These are phyloP conservation scores for Penicillium sclerotigenum DNA, from an alignment of 2,329 filamentous ascomycete genomes.

Conservation along the genomic window DNA sequence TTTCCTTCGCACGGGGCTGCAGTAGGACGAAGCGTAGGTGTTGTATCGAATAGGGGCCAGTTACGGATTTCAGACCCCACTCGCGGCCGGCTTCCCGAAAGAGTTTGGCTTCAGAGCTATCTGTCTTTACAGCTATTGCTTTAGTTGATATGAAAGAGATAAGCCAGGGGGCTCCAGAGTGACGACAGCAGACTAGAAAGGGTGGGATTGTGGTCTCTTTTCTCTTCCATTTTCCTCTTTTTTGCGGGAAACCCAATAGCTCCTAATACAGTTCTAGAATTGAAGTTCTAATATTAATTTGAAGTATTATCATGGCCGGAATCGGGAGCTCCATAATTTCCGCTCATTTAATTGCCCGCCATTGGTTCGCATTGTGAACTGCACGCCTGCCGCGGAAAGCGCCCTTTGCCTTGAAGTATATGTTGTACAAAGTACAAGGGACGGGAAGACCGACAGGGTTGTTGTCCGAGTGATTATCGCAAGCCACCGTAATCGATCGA, in stretches of 20 bases:
- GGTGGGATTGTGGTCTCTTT: background rate
- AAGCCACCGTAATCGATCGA: background rate
- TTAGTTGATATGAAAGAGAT: background rate
- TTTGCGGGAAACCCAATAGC: background rate
- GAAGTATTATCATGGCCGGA: background rate
- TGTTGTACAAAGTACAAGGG: constrained; percentile 3
- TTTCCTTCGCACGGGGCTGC: constrained; percentile 23
- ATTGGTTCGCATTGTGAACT: constrained; percentile 6
- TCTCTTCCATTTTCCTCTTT: background rate
- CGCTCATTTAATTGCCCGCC: background rate
- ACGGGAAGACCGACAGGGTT: background rate
- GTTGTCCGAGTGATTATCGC: background rate
- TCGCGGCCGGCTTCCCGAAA: constrained; percentile 20
- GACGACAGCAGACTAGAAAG: background rate
- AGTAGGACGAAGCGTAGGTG: constrained; percentile 23
- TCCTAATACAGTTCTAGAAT: background rate
- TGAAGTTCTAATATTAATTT: background rate
- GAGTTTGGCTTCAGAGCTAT: constrained; percentile 14
- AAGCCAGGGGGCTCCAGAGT: constrained; percentile 5
- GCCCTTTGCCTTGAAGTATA: constrained; percentile 4
- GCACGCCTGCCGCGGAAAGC: constrained; percentile 26
- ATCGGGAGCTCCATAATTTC: constrained; percentile 1
- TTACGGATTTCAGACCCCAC: constrained; percentile 1
- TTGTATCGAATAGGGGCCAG: constrained; percentile 6
- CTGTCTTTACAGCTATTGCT: background rate